Evolutionary conservation across 2,329 filamentous ascomycete species (phyloP).

Genomic region (Tolypocladium ovalisporum): DNA sequence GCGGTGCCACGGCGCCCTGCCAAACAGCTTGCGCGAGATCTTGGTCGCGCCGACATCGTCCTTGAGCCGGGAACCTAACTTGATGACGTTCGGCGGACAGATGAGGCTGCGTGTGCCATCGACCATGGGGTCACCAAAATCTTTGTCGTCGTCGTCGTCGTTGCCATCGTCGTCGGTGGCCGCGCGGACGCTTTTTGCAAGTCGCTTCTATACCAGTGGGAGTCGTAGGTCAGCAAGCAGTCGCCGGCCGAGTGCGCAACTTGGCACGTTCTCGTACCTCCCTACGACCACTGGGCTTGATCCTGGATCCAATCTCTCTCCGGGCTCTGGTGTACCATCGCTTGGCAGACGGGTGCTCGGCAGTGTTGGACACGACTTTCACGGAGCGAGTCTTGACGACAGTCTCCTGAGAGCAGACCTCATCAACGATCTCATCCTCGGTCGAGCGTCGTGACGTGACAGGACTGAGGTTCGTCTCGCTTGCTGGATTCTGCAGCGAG

Average conservation of each 20-base stretch:
- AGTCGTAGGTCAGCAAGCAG: neutral
- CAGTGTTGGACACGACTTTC: neutral
- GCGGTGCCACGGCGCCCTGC: constrained; percentile 27
- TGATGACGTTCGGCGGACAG: constrained; percentile 10
- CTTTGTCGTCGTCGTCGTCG: constrained; percentile 7
- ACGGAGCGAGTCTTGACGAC: neutral
- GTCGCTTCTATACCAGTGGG: neutral
- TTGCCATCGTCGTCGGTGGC: constrained; percentile 1
- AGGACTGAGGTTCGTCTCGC: constrained; percentile 4
- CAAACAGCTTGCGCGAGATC: constrained; percentile 26
- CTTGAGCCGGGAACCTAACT: constrained; percentile 17
- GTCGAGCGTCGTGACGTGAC: constrained; percentile 2
- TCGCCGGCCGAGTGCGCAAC: neutral
- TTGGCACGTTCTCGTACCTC: constrained; percentile 2
- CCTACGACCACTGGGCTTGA: constrained; percentile 7
- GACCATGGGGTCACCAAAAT: constrained; percentile 1
- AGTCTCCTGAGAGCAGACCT: neutral
- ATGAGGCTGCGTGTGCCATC: constrained; percentile 7
- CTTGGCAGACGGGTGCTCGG: neutral
- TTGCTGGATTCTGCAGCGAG: constrained; percentile 28
- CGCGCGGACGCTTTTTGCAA: neutral
- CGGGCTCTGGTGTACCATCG: constrained; percentile 11
- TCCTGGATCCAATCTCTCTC: constrained; percentile 12
- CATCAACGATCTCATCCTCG: neutral
- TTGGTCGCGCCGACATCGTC: constrained; percentile 17